A percentile compares a stretch with the other conserved stretches of the same genome.
These are phyloP conservation scores for Discostella stelligera DNA, from an alignment of 352 stramenopile species.

Conservation along the genomic window DNA sequence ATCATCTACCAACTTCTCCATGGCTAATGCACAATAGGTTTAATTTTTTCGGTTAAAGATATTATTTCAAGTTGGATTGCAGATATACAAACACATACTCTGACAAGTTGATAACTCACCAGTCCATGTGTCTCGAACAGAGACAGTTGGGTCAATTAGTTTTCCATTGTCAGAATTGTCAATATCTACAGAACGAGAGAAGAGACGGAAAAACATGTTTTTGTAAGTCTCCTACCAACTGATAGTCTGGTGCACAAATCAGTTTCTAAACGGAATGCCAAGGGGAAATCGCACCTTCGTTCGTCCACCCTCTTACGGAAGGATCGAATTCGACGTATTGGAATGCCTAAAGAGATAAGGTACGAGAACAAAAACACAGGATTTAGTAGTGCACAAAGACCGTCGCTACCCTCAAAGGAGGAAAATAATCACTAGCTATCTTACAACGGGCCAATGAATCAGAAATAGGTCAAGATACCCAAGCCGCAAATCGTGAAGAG, in stretches of 20 bases:
- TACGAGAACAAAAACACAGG: background rate
- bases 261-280: no score
- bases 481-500: conserved; percentile 76
- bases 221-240: no score
- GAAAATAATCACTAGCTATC: background rate
- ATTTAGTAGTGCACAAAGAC: no score
- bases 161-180: conserved; percentile 79
- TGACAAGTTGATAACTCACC: conserved; percentile 8
- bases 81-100: background rate
- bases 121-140: conserved; percentile 44
- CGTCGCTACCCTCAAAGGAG: no score
- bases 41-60: background rate
- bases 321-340: background rate
- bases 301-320: background rate
- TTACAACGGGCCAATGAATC: conserved; percentile 83
- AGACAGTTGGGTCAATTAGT: conserved; percentile 59
- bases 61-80: background rate
- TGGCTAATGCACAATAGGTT: conserved; percentile 33
- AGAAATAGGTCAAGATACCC: conserved; percentile 87
- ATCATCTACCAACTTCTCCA: conserved; percentile 83
- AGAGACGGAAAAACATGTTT: no score
- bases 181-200: conserved; percentile 47
- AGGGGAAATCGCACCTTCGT: background rate
- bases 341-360: background rate
- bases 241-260: no score